phyloP scores from a whole-genome alignment of 1,284 basidiomycete species.

The Ustilago curta region DNA sequence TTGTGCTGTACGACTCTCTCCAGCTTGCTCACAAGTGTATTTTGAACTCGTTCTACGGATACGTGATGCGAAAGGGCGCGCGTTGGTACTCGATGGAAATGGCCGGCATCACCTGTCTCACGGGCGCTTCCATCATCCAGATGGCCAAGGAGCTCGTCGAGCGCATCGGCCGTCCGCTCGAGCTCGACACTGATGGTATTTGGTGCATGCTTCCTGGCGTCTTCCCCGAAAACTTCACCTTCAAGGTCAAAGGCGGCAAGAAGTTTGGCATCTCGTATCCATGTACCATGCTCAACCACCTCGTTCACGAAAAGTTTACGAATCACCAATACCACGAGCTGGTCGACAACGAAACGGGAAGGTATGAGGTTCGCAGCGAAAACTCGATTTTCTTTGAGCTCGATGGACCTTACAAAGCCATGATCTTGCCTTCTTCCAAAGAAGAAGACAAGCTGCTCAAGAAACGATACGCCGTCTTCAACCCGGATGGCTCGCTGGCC shows the following conservation, averaged over 20 bases:
- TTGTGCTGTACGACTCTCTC: constrained; percentile 99
- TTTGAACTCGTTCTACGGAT: constrained; percentile 99
- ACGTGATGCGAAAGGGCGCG: constrained; percentile 99
- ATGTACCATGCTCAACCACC: constrained; percentile 99
- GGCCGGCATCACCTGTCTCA: constrained; percentile 99
- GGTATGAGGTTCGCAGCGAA: constrained; percentile 89
- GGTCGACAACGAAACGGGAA: constrained; percentile 80
- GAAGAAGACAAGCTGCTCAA: constrained; percentile 99
- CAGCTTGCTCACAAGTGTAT: constrained; percentile 99
- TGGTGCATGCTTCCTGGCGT: constrained; percentile 99
- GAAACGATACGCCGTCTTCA: constrained; percentile 99
- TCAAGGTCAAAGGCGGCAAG: constrained; percentile 90
- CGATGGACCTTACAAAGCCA: constrained; percentile 97
- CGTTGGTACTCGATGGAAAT: constrained; percentile 99
- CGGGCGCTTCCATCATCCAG: constrained; percentile 98
- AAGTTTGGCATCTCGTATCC: constrained; percentile 93
- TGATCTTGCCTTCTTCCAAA: constrained; percentile 99
- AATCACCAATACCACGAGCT: constrained; percentile 98
- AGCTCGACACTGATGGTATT: constrained; percentile 98
- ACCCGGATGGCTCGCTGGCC: constrained; percentile 94
- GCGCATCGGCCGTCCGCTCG: constrained; percentile 94
- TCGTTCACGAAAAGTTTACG: constrained; percentile 94
- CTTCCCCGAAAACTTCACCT: constrained; percentile 98
- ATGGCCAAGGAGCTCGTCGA: constrained; percentile 97
- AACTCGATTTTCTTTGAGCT: constrained; percentile 99